Base-by-base conservation (phyloP, 345 rosid genomes). In the Combretum micranthum region DNA sequence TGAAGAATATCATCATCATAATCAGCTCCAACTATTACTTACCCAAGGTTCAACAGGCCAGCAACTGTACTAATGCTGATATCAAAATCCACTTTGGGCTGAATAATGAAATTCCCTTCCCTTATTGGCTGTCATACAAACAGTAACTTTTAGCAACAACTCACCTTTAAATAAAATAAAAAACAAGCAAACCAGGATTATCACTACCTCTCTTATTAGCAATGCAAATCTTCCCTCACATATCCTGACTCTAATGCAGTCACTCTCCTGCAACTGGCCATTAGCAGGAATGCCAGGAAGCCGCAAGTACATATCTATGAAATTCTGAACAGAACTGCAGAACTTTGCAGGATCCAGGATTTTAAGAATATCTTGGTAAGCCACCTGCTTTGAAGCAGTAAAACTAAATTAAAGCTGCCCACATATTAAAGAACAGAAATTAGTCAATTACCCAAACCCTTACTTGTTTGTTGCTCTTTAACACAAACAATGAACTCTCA, bases 31-130 rank as follows among this genome's bases (percentile, higher is more conserved):
- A 20, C 52, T 26, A 49, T 49, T 49, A 64, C 91, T 78, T 78
- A 94, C 99, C 99, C 99, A 61, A 94, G 99, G 69, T 87, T 90
- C 57, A 90, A 92, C 71, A 94, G 99, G 57, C 99, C 99, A 22
- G 90, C 88, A 65, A 94, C 99, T 20, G 99, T 94, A 74, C 88
- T 87, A 63, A 85, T 79, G 77, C 99, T 87, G 58, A 94, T 94
- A 77, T 90, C 99, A 52, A 94, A 94, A 73, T 90, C 99, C 64
- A 94, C 99, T 81, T 94, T 94, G 20, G 97, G 99, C 73, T 94
- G 99, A 75, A 94, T 87, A 73, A 94, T 90, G 82, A 90, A 90
- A 74, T 90, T 83, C 64, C 99, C 99, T 84, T 94, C 99, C 79
- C 96, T 81, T 47, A 94, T 87, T 37, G 99, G 99, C 99, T 94